These are phyloP conservation scores for Cladophialophora psammophila DNA, from an alignment of 2,329 filamentous ascomycete genomes.

Conservation along the genomic window DNA sequence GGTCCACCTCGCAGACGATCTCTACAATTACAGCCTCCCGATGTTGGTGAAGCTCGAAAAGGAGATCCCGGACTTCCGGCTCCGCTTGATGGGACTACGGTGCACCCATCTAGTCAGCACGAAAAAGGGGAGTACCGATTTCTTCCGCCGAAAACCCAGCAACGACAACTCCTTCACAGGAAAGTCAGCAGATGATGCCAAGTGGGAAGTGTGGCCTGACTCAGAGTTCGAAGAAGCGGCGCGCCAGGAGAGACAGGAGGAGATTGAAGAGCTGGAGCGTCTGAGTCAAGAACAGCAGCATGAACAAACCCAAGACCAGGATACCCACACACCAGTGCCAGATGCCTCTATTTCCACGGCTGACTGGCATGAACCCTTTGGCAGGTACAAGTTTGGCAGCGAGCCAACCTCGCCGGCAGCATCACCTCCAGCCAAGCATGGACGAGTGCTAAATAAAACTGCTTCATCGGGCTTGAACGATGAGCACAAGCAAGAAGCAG, in stretches of 20 bases:
- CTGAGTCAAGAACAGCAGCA: conserved; percentile 64
- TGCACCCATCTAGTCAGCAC: conserved; percentile 87
- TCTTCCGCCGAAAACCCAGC: conserved; percentile 68
- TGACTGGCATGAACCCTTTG: conserved; percentile 42
- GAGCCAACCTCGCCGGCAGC: conserved; percentile 36
- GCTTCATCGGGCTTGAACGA: conserved; percentile 3
- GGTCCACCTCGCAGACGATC: conserved; percentile 75
- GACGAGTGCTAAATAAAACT: conserved; percentile 23
- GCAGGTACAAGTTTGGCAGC: conserved; percentile 40
- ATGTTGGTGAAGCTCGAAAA: conserved; percentile 85
- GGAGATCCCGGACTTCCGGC: conserved; percentile 77
- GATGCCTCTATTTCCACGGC: conserved; percentile 25
- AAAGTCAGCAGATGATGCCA: conserved; percentile 52
- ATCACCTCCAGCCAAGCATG: conserved; percentile 17
- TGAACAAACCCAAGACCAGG: conserved; percentile 37
- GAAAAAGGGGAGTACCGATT: conserved; percentile 79
- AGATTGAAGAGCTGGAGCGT: conserved; percentile 67
- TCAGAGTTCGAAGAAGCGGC: conserved; percentile 70
- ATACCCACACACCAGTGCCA: conserved; percentile 16
- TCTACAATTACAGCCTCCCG: conserved; percentile 81
- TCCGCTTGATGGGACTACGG: conserved; percentile 86
- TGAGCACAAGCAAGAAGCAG: conserved; percentile 23
- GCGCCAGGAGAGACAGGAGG: conserved; percentile 65
- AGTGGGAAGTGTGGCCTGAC: conserved; percentile 74
- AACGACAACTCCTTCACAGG: conserved; percentile 30